Percentiles rank a stretch among this genome's conserved stretches.
Conservation (phyloP, 140 eudicot species). For the Stevia rebaudiana region DNA sequence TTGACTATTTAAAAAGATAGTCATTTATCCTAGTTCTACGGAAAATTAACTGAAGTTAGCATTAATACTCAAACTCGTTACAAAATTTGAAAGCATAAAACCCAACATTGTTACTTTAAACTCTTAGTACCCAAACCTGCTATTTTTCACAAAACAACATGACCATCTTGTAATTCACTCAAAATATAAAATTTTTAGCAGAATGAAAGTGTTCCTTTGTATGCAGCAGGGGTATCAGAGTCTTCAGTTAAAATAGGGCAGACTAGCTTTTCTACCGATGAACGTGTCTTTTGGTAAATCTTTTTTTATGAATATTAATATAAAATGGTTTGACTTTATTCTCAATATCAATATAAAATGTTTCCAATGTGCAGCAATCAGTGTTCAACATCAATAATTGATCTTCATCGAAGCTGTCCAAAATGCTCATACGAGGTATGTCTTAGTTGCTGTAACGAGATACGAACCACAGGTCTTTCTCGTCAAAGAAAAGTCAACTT, state of each 20-base stretch:
- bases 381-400: conserved; percentile 82
- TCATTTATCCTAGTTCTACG: too few species aligned
- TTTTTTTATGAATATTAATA: conserved; percentile 5
- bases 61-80: too few species aligned
- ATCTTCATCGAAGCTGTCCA: conserved; percentile 93
- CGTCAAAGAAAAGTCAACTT: conserved; percentile 30
- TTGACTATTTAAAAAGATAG: too few species aligned
- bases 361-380: conserved; percentile 49
- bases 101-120: too few species aligned
- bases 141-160: too few species aligned
- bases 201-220: neutral
- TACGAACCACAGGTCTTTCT: conserved; percentile 41
- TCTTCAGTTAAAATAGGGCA: conserved; percentile 39
- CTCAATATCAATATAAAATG: conserved; percentile 9
- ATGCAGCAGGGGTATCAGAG: conserved; percentile 49
- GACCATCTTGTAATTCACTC: too few species aligned
- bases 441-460: conserved; percentile 70
- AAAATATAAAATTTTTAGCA: too few species aligned
- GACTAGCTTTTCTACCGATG: conserved; percentile 45
- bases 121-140: too few species aligned
- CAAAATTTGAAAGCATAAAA: too few species aligned
- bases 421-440: conserved; percentile 78
- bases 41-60: too few species aligned
- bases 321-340: conserved; percentile 13
- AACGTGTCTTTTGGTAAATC: conserved; percentile 91